Percentiles rank a stretch among this genome's conserved stretches.
Conservation (phyloP, 164 flowering plant species). For the Buxus sempervirens region DNA sequence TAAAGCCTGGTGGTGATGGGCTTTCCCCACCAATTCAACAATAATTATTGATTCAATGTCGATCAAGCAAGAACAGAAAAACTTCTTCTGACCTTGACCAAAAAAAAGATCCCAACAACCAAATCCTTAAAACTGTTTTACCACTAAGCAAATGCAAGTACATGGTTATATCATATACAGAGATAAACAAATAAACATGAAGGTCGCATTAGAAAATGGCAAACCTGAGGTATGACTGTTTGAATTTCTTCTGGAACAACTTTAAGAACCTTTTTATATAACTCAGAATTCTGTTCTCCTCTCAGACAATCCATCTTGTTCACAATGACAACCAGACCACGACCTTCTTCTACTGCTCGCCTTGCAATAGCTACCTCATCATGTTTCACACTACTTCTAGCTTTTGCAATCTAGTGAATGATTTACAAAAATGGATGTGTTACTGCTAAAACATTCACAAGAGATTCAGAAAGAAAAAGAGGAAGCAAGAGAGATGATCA, state of each 20-base stretch:
- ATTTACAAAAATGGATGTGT: neutral
- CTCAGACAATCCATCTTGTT: constrained; percentile 93
- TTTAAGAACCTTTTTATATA: constrained; percentile 57
- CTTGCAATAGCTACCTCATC: constrained; percentile 93
- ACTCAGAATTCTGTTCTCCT: constrained; percentile 43
- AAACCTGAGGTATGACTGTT: constrained; percentile 87
- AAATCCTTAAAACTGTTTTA: neutral
- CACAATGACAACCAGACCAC: constrained; percentile 85
- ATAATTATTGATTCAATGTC: neutral
- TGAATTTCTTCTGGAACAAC: constrained; percentile 93
- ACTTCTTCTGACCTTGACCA: neutral
- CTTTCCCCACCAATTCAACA: too few relatives aligned
- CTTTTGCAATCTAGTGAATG: constrained; percentile 58
- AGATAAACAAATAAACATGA: neutral
- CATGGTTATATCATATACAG: neutral
- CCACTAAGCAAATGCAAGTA: neutral
- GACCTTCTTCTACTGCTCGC: constrained; percentile 94
- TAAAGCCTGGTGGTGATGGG: too few relatives aligned
- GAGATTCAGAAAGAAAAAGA: neutral
- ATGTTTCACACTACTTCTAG: constrained; percentile 82
- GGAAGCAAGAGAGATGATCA: too few relatives aligned
- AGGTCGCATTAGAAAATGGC: constrained; percentile 11
- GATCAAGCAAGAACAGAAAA: neutral
- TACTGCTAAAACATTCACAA: neutral
- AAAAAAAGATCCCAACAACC: neutral